phyloP scores from a whole-genome alignment of 2,329 filamentous ascomycete genomes.

The Colletotrichum incanum region DNA sequence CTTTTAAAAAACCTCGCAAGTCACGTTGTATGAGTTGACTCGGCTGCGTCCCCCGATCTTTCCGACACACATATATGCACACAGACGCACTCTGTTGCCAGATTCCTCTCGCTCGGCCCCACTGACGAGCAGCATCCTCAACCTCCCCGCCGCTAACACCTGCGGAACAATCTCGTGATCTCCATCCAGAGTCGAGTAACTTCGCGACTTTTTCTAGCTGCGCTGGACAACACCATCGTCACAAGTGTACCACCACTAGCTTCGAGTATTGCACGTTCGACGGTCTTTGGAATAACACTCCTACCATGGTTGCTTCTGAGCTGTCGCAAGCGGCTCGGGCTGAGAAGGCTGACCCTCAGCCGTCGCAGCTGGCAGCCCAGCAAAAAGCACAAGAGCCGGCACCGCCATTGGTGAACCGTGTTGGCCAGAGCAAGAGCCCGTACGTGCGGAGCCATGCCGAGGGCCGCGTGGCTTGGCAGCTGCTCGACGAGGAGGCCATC shows the following conservation, averaged over 20 bases:
- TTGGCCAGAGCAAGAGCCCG: constrained; percentile 61
- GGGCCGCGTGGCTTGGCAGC: constrained; percentile 93
- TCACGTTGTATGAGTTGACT: constrained; percentile 14
- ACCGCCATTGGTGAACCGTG: constrained; percentile 54
- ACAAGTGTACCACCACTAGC: neutral
- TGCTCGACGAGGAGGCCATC: constrained; percentile 84
- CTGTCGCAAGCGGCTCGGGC: constrained; percentile 46
- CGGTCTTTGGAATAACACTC: neutral
- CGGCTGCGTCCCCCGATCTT: neutral
- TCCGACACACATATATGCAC: neutral
- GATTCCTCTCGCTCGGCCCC: constrained; percentile 18
- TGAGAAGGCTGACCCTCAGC: constrained; percentile 42
- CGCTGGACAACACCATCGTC: neutral
- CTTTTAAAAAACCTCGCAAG: neutral
- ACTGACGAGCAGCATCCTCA: constrained; percentile 5
- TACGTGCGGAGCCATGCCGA: constrained; percentile 81
- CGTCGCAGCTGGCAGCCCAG: constrained; percentile 51
- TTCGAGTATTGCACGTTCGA: neutral
- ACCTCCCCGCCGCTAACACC: constrained; percentile 7
- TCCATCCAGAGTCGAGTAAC: neutral
- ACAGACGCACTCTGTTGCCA: neutral
- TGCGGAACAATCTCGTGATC: constrained; percentile 12
- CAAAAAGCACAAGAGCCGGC: constrained; percentile 42
- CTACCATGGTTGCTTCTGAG: constrained; percentile 56
- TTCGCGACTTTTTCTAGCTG: neutral